phyloP scores from a whole-genome alignment of 192 early-diverging fungal species.

The Podila verticillata region DNA sequence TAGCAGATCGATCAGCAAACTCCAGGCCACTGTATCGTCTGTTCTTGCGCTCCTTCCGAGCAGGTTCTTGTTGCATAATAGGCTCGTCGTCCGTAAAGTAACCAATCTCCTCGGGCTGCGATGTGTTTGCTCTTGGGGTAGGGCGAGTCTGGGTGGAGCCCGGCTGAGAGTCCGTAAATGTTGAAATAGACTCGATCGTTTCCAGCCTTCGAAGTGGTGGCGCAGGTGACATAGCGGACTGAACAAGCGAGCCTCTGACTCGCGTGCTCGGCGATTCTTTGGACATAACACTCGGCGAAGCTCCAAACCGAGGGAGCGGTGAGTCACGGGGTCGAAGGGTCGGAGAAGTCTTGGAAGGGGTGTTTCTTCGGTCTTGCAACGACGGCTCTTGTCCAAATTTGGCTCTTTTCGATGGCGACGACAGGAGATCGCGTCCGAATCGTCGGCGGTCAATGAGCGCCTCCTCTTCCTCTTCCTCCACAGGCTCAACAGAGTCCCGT shows the following conservation, averaged over 20 bases:
- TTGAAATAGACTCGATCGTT: conserved; percentile 32
- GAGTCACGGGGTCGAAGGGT: neutral
- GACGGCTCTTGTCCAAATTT: neutral
- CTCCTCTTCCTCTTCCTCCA: conserved; percentile 19
- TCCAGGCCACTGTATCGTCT: conserved; percentile 17
- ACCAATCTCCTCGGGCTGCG: conserved; percentile 27
- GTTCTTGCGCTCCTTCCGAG: conserved; percentile 1
- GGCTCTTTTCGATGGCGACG: conserved; percentile 27
- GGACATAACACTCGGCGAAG: no score
- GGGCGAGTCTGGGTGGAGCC: neutral
- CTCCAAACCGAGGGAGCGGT: neutral
- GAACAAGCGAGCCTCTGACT: neutral
- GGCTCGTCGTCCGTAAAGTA: conserved; percentile 34
- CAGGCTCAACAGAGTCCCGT: neutral
- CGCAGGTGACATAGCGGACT: neutral
- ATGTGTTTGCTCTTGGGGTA: neutral
- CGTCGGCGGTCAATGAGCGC: conserved; percentile 21
- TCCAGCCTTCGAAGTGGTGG: conserved; percentile 10
- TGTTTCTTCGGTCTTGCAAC: neutral
- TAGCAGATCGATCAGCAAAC: neutral
- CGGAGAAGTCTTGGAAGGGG: neutral
- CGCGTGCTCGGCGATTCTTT: neutral
- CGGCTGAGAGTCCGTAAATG: conserved; percentile 14
- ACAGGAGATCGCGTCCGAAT: conserved; percentile 1
- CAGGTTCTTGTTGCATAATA: neutral